These are phyloP conservation scores for Ceratobasidium sp. DNA, from an alignment of 1,284 basidiomycete species.

Conservation along the genomic window DNA sequence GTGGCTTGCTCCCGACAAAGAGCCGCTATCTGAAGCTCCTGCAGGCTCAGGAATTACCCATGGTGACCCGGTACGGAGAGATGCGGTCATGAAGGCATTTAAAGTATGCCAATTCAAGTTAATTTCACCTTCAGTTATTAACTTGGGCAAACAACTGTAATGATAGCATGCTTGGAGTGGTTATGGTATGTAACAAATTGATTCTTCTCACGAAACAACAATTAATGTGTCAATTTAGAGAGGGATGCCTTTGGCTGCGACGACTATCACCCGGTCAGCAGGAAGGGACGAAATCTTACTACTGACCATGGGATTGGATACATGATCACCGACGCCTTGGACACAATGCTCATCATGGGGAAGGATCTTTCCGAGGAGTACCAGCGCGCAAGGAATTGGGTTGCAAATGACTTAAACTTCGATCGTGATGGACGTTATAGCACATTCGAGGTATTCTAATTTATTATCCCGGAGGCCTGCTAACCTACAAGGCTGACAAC, in stretches of 20 bases:
- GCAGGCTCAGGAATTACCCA: not conserved
- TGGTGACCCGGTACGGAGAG: slow-evolving; percentile 70
- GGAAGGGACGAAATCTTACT: slow-evolving; percentile 79
- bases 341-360: slow-evolving; percentile 89
- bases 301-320: slow-evolving; percentile 79
- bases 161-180: slow-evolving; percentile 80
- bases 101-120: slow-evolving; percentile 63
- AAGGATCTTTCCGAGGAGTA: slow-evolving; percentile 75
- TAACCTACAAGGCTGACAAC: slow-evolving; percentile 31
- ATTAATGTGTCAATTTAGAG: slow-evolving; percentile 61
- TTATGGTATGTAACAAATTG: slow-evolving; percentile 65
- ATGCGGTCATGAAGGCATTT: slow-evolving; percentile 79
- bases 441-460: slow-evolving; percentile 86
- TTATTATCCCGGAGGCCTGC: not conserved
- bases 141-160: not conserved
- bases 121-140: not conserved
- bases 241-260: slow-evolving; percentile 88
- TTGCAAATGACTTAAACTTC: slow-evolving; percentile 75
- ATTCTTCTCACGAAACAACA: not conserved
- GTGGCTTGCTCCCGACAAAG: slow-evolving; percentile 1
- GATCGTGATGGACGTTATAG: slow-evolving; percentile 85
- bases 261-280: slow-evolving; percentile 86
- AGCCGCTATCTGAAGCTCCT: not conserved
- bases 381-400: slow-evolving; percentile 79
- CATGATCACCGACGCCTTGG: slow-evolving; percentile 83